These are phyloP conservation scores for Oryza officinalis DNA, from an alignment of 176 grass and related monocot genomes.

Conservation along the genomic window DNA sequence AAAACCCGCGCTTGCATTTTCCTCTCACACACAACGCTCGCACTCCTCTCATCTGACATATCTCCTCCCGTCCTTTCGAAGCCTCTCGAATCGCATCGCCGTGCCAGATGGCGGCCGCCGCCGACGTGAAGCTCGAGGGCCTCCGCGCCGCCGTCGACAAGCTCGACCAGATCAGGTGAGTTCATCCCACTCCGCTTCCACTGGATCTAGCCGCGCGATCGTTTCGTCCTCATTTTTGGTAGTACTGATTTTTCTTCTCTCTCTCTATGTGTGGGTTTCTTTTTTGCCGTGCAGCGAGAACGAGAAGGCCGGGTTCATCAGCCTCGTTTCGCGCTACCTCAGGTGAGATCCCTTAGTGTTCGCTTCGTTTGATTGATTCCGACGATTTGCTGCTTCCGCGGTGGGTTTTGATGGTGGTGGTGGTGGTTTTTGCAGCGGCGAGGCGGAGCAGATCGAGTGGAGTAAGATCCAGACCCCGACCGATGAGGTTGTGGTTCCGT, in stretches of 20 bases:
- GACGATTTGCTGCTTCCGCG: background rate
- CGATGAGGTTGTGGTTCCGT: constrained; percentile 87
- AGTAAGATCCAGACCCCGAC: constrained; percentile 98
- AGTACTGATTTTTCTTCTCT: constrained; percentile 14
- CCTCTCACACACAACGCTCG: background rate
- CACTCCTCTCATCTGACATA: constrained; percentile 48
- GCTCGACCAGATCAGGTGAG: constrained; percentile 86
- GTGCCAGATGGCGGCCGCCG: constrained; percentile 43
- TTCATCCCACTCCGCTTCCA: background rate
- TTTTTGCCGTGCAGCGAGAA: constrained; percentile 60
- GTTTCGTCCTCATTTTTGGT: background rate
- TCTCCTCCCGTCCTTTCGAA: constrained; percentile 46
- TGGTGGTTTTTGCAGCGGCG: constrained; percentile 48
- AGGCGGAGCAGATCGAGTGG: constrained; percentile 96
- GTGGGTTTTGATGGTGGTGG: constrained; percentile 13
- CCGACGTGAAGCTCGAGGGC: constrained; percentile 61
- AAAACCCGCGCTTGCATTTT: constrained; percentile 6
- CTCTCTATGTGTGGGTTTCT: constrained; percentile 5
- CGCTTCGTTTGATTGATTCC: background rate
- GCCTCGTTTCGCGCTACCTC: constrained; percentile 87
- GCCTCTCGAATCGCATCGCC: constrained; percentile 36
- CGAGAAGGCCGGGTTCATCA: constrained; percentile 89
- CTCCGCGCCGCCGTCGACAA: constrained; percentile 55
- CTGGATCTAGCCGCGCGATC: constrained; percentile 25
- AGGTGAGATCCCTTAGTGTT: constrained; percentile 55